Conservation (phyloP, 2,329 filamentous ascomycete genomes). For the Beauveria brongniartii region DNA sequence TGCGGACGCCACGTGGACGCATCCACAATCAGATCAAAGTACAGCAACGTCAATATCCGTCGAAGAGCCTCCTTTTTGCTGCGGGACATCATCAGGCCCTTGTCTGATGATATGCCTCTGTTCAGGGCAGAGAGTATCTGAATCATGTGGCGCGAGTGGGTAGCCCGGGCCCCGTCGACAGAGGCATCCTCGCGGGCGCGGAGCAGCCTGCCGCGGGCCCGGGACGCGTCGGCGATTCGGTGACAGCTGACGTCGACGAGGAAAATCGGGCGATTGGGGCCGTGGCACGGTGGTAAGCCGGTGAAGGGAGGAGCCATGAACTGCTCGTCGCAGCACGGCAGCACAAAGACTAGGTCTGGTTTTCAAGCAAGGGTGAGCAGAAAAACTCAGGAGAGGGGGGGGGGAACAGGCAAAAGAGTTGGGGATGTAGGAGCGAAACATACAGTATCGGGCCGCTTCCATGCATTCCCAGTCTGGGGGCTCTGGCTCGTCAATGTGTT, state of each 20-base stretch:
- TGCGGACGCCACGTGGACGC: neutral
- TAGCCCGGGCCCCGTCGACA: neutral
- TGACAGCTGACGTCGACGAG: constrained; percentile 3
- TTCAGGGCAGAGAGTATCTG: neutral
- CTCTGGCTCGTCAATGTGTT: neutral
- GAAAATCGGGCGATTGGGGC: neutral
- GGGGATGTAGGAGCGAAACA: neutral
- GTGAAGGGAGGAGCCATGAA: neutral
- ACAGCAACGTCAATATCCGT: neutral
- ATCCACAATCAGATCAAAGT: neutral
- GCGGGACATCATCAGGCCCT: neutral
- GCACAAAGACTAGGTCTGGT: neutral
- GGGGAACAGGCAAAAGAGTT: no score
- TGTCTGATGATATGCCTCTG: neutral
- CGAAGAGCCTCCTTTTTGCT: neutral
- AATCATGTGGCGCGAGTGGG: neutral
- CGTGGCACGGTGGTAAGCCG: neutral
- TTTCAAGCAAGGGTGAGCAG: neutral
- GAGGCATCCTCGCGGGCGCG: neutral
- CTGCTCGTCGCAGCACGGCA: neutral
- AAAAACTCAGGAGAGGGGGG: no score
- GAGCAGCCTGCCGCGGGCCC: neutral
- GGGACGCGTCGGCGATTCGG: neutral
- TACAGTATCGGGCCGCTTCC: constrained; percentile 2
- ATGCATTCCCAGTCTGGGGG: neutral